Evolutionary conservation across 768 basidiomycete genomes (phyloP), one percentile per base, ranked within the genome.

Genomic region (Suillus plorans): DNA sequence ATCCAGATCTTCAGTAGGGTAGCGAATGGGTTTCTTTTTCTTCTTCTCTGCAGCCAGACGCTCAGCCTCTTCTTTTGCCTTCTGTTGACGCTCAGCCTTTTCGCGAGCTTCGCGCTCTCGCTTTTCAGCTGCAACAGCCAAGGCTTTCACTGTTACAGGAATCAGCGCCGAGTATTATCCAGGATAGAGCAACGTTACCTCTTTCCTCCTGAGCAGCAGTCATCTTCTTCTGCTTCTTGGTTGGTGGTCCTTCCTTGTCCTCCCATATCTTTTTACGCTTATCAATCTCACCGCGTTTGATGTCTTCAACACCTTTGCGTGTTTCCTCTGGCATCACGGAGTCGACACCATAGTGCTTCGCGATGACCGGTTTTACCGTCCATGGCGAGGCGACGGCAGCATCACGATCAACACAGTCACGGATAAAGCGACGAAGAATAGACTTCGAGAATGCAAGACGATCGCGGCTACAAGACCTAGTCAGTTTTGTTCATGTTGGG

Each of bases 361-460:
- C 96, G 63, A 99, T 91, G 7, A 82, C 78, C 2, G 86, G 86
- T 75, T 98, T 98, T 37, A 99, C 95, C 2, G 89, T 90, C 97
- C 97, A 99, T 7, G 97, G 97, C 1, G 94, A 93, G 9, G 94
- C 95, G 34, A 97, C 90, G 10, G 94, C 91, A 18, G 94, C 84
- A 69, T 97, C 95, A 41, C 97, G 89, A 71, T 94, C 91, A 3
- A 99, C 91, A 70, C 95, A 97, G 73, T 99, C 97, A 67, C 94
- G 89, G 64, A 99, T 92, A 78, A 97, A 98, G 18, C 95, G 90
- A 68, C 95, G 93, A 36, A 99, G 86, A 70, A 99, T 97, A 20
- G 95, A 95, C 77, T 99, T 98, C 36, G 95, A 97, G 78, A 99
- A 99, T 22, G 94, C 89, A 22, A 97, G 83, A 61, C 96, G 92